Evolutionary conservation across 2,329 filamentous ascomycete genomes (phyloP).

Genomic region (Camillea tinctor): DNA sequence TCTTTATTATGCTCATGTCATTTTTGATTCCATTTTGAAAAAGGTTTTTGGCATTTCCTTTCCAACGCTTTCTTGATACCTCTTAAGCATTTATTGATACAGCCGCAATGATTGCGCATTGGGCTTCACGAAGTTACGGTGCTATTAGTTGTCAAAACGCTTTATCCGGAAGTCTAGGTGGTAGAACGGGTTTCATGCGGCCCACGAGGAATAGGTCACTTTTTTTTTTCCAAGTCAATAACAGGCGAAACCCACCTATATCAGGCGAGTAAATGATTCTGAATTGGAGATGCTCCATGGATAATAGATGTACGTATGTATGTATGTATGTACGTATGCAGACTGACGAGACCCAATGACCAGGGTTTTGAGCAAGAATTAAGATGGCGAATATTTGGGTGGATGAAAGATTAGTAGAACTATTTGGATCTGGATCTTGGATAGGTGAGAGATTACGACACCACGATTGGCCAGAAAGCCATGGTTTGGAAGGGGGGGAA

Average conservation of each 20-base stretch:
- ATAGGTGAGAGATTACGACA: background rate
- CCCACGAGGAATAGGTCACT: slow-evolving; percentile 11
- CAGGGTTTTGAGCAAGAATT: background rate
- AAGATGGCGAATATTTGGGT: slow-evolving; percentile 12
- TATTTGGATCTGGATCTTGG: background rate
- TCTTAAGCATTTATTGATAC: slow-evolving; percentile 32
- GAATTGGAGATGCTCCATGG: background rate
- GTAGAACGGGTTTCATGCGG: slow-evolving; percentile 19
- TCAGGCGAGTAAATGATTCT: background rate
- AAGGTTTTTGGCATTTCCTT: slow-evolving; percentile 33
- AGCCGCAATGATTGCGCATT: slow-evolving; percentile 27
- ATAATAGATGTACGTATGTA: slow-evolving; percentile 11
- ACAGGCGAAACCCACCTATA: slow-evolving; percentile 1
- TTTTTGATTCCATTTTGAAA: slow-evolving; percentile 25
- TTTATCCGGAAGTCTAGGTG: slow-evolving; percentile 9
- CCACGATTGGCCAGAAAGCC: background rate
- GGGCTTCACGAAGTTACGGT: slow-evolving; percentile 30
- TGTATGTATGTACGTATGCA: slow-evolving; percentile 12
- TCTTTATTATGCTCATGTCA: slow-evolving; percentile 15
- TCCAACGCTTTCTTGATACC: slow-evolving; percentile 34
- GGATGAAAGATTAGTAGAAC: slow-evolving; percentile 3
- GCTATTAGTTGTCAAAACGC: slow-evolving; percentile 7
- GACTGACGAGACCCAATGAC: background rate
- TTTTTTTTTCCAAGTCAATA: slow-evolving; percentile 9
- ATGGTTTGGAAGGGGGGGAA: background rate